Conservation (phyloP, 2,329 filamentous ascomycete species). For the Monilinia polystroma region DNA sequence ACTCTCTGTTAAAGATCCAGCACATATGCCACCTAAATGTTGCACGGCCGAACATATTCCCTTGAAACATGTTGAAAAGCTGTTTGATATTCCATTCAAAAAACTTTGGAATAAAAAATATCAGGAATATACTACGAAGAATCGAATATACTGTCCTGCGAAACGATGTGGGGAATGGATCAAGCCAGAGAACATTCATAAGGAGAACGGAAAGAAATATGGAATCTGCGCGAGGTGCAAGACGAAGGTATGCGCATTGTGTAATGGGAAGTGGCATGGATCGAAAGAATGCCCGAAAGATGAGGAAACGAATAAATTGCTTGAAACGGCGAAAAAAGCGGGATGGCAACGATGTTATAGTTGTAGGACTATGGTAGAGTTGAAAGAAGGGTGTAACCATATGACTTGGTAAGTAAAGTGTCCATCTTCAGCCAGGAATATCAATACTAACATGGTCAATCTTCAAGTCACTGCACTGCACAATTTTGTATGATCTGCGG, state of each 20-base stretch:
- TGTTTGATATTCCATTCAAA: constrained; percentile 76
- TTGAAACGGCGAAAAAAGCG: constrained; percentile 63
- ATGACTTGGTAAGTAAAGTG: constrained; percentile 73
- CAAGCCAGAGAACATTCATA: constrained; percentile 65
- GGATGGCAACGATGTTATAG: constrained; percentile 76
- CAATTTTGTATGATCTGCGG: constrained; percentile 89
- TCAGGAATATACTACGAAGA: constrained; percentile 70
- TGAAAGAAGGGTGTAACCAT: constrained; percentile 82
- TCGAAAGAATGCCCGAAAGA: constrained; percentile 69
- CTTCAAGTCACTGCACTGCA: constrained; percentile 66
- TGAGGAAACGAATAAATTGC: constrained; percentile 61
- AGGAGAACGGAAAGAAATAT: constrained; percentile 59
- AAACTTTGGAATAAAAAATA: constrained; percentile 78
- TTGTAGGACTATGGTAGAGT: constrained; percentile 72
- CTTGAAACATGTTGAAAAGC: constrained; percentile 69
- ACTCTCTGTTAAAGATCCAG: constrained; percentile 71
- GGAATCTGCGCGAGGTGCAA: constrained; percentile 71
- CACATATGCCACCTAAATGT: constrained; percentile 82
- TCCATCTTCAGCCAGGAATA: constrained; percentile 1
- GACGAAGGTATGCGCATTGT: constrained; percentile 71
- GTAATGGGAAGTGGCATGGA: constrained; percentile 73
- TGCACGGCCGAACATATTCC: constrained; percentile 73
- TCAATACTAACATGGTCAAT: constrained; percentile 28
- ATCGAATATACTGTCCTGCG: constrained; percentile 75
- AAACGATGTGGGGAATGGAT: constrained; percentile 78